phyloP scores from a whole-genome alignment of 2,329 filamentous ascomycete genomes.

The Pseudogymnoascus sp. region DNA sequence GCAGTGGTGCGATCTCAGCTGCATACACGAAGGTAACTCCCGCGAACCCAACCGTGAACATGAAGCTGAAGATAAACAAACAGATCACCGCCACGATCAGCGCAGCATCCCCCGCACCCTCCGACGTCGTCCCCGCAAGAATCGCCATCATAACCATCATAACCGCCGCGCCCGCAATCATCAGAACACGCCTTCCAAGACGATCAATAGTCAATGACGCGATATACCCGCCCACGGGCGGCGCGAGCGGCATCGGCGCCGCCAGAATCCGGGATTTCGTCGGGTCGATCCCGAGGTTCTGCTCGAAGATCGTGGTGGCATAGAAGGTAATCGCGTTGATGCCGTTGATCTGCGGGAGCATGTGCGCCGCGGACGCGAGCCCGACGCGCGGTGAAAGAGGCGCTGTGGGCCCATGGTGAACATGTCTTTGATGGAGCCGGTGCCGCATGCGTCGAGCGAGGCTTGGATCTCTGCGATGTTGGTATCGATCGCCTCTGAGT shows the following conservation, averaged over 20 bases:
- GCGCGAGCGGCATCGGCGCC: slow-evolving; percentile 34
- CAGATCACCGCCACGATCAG: slow-evolving; percentile 18
- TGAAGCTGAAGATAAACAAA: slow-evolving; percentile 20
- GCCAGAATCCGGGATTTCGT: slow-evolving; percentile 46
- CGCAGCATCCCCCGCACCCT: slow-evolving; percentile 16
- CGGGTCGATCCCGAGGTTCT: slow-evolving; percentile 39
- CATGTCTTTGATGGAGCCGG: slow-evolving; percentile 30
- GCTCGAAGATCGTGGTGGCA: slow-evolving; percentile 44
- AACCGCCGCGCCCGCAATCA: slow-evolving; percentile 59
- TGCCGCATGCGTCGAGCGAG: slow-evolving; percentile 54
- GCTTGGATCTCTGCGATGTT: slow-evolving; percentile 37
- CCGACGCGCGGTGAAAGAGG: slow-evolving; percentile 44
- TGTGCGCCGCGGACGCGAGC: slow-evolving; percentile 39
- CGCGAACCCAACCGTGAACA: slow-evolving; percentile 22
- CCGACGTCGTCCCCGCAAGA: slow-evolving; percentile 30
- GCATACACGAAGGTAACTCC: slow-evolving; percentile 18
- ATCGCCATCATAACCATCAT: slow-evolving; percentile 60
- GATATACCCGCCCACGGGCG: slow-evolving; percentile 17
- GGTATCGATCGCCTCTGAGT: slow-evolving; percentile 11
- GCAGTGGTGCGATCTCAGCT: slow-evolving; percentile 15
- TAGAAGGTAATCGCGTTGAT: slow-evolving; percentile 37
- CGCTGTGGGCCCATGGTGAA: slow-evolving; percentile 43
- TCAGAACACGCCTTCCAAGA: slow-evolving; percentile 61
- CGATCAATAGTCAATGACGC: slow-evolving; percentile 56
- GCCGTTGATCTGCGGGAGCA: slow-evolving; percentile 43